Evolutionary conservation across 164 flowering plant genomes (phyloP).

Genomic region (Vitis rotundifolia): DNA sequence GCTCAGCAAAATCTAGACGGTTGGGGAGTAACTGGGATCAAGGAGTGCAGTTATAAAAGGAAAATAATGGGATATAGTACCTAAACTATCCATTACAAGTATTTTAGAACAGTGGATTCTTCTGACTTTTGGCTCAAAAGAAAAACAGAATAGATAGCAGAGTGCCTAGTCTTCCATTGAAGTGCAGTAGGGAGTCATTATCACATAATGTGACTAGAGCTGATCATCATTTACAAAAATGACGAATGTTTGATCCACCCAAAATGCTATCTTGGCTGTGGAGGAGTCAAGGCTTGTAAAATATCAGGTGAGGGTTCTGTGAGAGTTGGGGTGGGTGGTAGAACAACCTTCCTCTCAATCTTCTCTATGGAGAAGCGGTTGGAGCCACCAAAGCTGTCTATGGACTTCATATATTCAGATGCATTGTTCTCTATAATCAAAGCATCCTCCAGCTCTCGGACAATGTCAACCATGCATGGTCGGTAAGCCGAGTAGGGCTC

Average conservation of each 20-base stretch:
- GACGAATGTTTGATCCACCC: not conserved
- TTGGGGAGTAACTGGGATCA: too few species aligned
- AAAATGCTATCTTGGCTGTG: constrained; percentile 48
- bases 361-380: constrained; percentile 45
- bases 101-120: too few species aligned
- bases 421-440: constrained; percentile 84
- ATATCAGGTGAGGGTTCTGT: constrained; percentile 48
- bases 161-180: not conserved
- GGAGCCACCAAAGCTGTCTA: constrained; percentile 73
- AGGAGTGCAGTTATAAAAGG: too few species aligned
- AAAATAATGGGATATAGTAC: too few species aligned
- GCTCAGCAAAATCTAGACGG: too few species aligned
- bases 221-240: constrained; percentile 7
- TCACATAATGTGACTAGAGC: not conserved
- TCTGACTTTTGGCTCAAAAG: not conserved
- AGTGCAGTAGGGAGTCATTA: not conserved
- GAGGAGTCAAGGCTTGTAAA: constrained; percentile 44
- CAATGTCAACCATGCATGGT: constrained; percentile 71
- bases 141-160: constrained; percentile 4
- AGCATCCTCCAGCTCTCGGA: constrained; percentile 85
- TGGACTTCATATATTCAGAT: constrained; percentile 79
- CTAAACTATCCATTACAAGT: too few species aligned
- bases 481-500: constrained; percentile 67
- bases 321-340: constrained; percentile 35
- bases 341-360: constrained; percentile 41